These are phyloP conservation scores for Amphichorda felina DNA, from an alignment of 2,329 filamentous ascomycete species.

Conservation along the genomic window DNA sequence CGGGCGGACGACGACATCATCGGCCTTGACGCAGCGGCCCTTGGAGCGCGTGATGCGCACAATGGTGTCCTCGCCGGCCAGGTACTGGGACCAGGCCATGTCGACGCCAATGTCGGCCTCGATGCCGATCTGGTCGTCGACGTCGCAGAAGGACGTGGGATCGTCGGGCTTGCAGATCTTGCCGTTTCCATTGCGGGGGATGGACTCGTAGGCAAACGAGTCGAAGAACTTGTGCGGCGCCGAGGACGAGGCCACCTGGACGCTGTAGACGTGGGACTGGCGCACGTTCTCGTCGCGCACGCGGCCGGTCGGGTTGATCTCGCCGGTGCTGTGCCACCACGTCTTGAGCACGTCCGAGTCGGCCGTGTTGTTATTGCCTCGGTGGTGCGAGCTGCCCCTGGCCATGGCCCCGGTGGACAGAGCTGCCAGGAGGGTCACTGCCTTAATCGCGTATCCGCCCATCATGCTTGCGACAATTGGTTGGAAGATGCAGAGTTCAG, in stretches of 20 bases:
- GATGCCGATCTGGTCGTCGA: slow-evolving; percentile 16
- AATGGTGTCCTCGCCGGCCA: slow-evolving; percentile 10
- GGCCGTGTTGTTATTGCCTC: slow-evolving; percentile 1
- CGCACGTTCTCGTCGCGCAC: slow-evolving; percentile 8
- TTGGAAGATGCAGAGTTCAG: too few relatives aligned
- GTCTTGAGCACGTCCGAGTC: slow-evolving; percentile 7
- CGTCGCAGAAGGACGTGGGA: slow-evolving; percentile 5
- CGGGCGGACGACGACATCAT: slow-evolving; percentile 16
- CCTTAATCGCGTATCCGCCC: too few relatives aligned
- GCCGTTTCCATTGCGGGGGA: slow-evolving; percentile 21
- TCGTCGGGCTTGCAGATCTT: slow-evolving; percentile 13
- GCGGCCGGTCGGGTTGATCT: slow-evolving; percentile 7
- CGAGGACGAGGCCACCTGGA: slow-evolving; percentile 5
- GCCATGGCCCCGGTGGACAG: too few relatives aligned
- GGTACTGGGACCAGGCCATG: slow-evolving; percentile 23
- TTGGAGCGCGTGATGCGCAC: slow-evolving; percentile 11
- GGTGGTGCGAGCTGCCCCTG: too few relatives aligned
- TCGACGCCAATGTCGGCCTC: slow-evolving; percentile 16
- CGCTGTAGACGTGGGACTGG: slow-evolving; percentile 8
- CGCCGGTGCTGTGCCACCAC: slow-evolving; percentile 9
- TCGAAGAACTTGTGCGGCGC: slow-evolving; percentile 7
- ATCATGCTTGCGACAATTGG: too few relatives aligned
- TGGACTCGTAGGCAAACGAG: slow-evolving; percentile 22
- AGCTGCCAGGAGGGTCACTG: too few relatives aligned
- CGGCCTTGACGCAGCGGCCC: slow-evolving; percentile 6